phyloP scores from a whole-genome alignment of 192 early-diverging fungal species.

The Thoreauomyces humboldtii region DNA sequence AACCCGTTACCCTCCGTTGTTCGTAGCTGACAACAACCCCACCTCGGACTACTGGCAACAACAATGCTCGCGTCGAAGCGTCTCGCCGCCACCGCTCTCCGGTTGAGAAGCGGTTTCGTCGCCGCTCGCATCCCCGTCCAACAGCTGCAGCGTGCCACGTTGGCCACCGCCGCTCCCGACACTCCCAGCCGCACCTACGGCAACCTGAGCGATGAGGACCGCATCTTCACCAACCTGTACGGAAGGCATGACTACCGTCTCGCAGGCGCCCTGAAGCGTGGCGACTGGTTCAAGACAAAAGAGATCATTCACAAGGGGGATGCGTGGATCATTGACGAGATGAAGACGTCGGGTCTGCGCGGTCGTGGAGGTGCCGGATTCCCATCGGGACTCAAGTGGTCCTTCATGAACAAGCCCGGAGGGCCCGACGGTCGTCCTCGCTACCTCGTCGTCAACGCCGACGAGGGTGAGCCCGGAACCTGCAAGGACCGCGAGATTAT shows the following conservation, averaged over 20 bases:
- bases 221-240: constrained; percentile 98
- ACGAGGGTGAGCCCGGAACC: constrained; percentile 98
- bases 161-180: constrained; percentile 32
- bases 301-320: constrained; percentile 94
- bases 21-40: no score
- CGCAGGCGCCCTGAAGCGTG: constrained; percentile 87
- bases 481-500: constrained; percentile 98
- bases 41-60: no score
- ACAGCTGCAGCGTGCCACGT: constrained; percentile 5
- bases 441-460: constrained; percentile 96
- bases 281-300: constrained; percentile 99
- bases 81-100: background rate
- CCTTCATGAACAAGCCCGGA: constrained; percentile 96
- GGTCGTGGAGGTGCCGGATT: constrained; percentile 96
- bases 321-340: constrained; percentile 96
- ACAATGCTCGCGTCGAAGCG: background rate
- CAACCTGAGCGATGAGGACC: constrained; percentile 82
- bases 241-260: constrained; percentile 87
- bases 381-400: constrained; percentile 97
- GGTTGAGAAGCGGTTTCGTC: background rate
- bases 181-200: constrained; percentile 38
- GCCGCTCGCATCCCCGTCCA: background rate
- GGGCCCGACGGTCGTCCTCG: constrained; percentile 64
- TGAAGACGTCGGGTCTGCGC: constrained; percentile 91
- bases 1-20: no score